Evolutionary conservation across 768 basidiomycete species (phyloP).

Genomic region (Phylloporus rhodoxanthus): DNA sequence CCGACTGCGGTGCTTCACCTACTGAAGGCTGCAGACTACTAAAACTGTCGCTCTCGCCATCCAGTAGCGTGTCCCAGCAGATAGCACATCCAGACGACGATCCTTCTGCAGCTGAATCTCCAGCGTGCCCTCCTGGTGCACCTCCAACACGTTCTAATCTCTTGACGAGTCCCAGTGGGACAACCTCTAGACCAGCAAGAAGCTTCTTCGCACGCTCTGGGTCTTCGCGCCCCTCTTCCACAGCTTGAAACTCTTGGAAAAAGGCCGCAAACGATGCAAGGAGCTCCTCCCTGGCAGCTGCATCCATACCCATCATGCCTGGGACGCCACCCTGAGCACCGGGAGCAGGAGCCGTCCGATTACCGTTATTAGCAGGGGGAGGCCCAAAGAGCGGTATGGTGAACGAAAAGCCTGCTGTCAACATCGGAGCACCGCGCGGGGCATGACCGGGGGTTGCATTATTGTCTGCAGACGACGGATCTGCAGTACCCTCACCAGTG

Average conservation of each 20-base stretch:
- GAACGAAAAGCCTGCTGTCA: conserved; percentile 31
- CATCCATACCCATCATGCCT: conserved; percentile 16
- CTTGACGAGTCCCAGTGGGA: conserved; percentile 60
- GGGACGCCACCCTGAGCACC: conserved; percentile 3
- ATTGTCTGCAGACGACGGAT: conserved; percentile 16
- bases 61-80: conserved; percentile 67
- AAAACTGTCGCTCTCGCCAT: conserved; percentile 36
- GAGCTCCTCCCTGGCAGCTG: conserved; percentile 19
- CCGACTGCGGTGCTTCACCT: conserved; percentile 2
- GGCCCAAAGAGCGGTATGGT: conserved; percentile 31
- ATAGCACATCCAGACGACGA: conserved; percentile 54
- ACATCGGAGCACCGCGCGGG: conserved; percentile 18
- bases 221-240: conserved; percentile 47
- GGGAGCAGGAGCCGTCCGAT: conserved; percentile 2
- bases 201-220: conserved; percentile 62
- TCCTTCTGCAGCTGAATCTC: conserved; percentile 31
- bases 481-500: conserved; percentile 25
- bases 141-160: conserved; percentile 51
- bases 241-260: conserved; percentile 23
- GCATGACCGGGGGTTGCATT: conserved; percentile 20
- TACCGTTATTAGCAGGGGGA: background rate
- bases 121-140: conserved; percentile 30
- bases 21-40: conserved; percentile 11
- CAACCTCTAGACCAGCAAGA: conserved; percentile 57
- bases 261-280: conserved; percentile 24